Conservation (phyloP, 83 land plant genomes). For the Picea abies region DNA sequence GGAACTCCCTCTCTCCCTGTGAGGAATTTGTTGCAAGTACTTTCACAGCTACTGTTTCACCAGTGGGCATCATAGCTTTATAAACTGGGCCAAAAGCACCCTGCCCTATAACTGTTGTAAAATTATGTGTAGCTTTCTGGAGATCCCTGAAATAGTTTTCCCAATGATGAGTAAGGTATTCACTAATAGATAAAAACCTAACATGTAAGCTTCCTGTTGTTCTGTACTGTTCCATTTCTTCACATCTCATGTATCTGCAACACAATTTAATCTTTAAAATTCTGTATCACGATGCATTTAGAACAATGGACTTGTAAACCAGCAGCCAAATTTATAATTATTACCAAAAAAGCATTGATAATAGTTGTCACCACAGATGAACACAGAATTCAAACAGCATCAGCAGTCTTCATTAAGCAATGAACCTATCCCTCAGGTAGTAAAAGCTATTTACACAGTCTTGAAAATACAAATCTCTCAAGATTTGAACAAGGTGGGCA, state of each 20-base stretch:
- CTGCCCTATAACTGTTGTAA: constrained; percentile 75
- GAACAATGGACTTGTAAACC: background rate
- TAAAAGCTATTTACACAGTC: too few relatives aligned
- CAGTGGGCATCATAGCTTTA: constrained; percentile 67
- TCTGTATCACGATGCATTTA: background rate
- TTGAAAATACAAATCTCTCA: too few relatives aligned
- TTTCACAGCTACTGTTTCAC: constrained; percentile 74
- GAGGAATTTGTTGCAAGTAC: constrained; percentile 71
- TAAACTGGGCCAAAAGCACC: constrained; percentile 93
- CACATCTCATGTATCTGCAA: background rate
- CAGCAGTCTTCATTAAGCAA: too few relatives aligned
- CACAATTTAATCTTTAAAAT: background rate
- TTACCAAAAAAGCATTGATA: background rate
- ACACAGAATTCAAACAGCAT: too few relatives aligned
- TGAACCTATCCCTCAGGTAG: too few relatives aligned
- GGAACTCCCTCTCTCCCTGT: constrained; percentile 87
- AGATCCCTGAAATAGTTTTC: constrained; percentile 55
- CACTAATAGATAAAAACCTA: background rate
- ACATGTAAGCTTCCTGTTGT: background rate
- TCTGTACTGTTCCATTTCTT: constrained; percentile 2
- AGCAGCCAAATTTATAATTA: background rate
- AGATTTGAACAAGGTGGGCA: too few relatives aligned
- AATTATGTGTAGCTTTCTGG: constrained; percentile 77
- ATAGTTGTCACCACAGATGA: background rate
- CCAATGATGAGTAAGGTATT: background rate